Evolutionary conservation across 2,329 filamentous ascomycete genomes (phyloP), one percentile per base, ranked within the genome.

Genomic region (Fusarium newnesense): DNA sequence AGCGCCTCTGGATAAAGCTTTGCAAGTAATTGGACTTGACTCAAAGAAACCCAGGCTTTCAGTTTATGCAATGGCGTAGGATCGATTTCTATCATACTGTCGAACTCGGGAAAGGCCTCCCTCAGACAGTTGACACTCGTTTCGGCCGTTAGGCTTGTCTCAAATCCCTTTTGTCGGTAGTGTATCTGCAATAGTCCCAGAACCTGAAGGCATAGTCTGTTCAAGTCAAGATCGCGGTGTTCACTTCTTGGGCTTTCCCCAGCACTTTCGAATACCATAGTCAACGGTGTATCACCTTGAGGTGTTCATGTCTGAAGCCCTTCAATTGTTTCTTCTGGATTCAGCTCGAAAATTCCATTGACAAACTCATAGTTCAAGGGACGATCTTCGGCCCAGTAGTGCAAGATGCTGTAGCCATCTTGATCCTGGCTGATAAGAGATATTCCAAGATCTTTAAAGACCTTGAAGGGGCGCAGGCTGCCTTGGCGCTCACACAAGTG

Each of bases 61-160:
- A 58, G 32, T 4, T 16, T 16, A 46, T 69, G 56, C 16, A 69
- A 28, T 9, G 54, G 40, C 12, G 36, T 18, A 3, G 26, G 26
- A 4, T 54, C 19, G 11, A 2, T 15, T 12, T 10, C 13, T 21
- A 32, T 39, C 52, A 54, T 54, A 9, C 5, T n/a, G 13, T 40
- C 28, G 13, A 57, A 21, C 28, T 32, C 39, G 1, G 21, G 0
- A 19, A 34, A 32, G 9, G 4, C 7, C 8, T 21, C 2, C 8
- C 9, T 24, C 8, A 18, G 9, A 19, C 5, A 8, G 7, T 3
- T 2, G 21, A 28, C 11, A 2, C 26, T 30, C 40, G 3, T 4
- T 24, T 24, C 21, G 1, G 10, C 5, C 4, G 1, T 37, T n/a
- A 30, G 5, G 4, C 9, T 32, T 11, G 7, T 30, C 5, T 5